Evolutionary conservation across 2,329 filamentous ascomycete species (phyloP).

Genomic region (Grosmannia serpens): DNA sequence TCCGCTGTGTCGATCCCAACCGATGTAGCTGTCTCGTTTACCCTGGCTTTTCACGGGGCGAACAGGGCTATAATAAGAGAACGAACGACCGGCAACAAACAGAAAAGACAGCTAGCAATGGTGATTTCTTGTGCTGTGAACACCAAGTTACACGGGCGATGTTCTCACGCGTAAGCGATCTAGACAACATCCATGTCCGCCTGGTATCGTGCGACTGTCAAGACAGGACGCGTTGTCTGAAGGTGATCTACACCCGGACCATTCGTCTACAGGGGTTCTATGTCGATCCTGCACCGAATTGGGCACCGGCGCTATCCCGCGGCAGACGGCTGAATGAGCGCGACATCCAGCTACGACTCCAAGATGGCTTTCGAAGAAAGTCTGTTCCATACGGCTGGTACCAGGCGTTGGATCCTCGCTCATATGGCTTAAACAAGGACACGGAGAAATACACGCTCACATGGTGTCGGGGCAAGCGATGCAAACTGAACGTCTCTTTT

Average conservation of each 20-base stretch:
- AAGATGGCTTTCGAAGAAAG: background rate
- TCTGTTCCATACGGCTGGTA: constrained; percentile 2
- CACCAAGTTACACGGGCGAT: background rate
- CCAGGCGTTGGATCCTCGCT: constrained; percentile 1
- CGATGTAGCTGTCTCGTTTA: constrained; percentile 5
- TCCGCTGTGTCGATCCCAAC: constrained; percentile 7
- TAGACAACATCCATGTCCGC: background rate
- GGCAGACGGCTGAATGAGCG: background rate
- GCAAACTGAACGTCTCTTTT: background rate
- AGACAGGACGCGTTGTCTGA: background rate
- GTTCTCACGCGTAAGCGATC: background rate
- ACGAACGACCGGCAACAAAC: background rate
- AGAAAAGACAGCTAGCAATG: background rate
- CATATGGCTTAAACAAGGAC: background rate
- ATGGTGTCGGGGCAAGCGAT: background rate
- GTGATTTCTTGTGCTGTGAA: background rate
- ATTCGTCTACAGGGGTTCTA: constrained; percentile 2
- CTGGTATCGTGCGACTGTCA: background rate
- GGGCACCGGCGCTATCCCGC: background rate
- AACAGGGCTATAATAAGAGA: background rate
- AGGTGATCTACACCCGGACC: constrained; percentile 3
- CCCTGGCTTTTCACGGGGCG: background rate
- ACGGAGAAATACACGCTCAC: background rate
- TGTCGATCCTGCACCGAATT: background rate
- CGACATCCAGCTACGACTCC: background rate